A percentile compares a stretch with the other conserved stretches of the same genome.
phyloP scores from a whole-genome alignment of 202 grass and related monocot genomes.

The Setaria italica region DNA sequence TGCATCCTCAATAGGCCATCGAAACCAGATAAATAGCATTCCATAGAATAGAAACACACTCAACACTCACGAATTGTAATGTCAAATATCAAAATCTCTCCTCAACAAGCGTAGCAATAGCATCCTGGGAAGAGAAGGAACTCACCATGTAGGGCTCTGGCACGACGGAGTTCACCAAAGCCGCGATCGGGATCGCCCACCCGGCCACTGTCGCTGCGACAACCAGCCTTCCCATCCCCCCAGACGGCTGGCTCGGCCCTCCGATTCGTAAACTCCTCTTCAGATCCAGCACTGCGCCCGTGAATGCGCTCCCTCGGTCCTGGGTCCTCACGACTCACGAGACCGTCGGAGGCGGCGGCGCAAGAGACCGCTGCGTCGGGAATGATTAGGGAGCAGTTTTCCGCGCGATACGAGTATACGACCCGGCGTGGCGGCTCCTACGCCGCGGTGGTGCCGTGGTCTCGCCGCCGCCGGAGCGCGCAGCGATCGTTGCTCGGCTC shows the following conservation, averaged over 20 bases:
- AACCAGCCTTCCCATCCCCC: conserved; percentile 62
- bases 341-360: neutral
- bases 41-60: neutral
- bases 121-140: neutral
- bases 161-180: conserved; percentile 69
- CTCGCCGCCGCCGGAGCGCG: conserved; percentile 43
- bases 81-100: no score
- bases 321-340: conserved; percentile 13
- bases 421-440: neutral
- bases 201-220: conserved; percentile 59
- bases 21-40: neutral
- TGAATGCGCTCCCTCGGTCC: neutral
- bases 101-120: neutral
- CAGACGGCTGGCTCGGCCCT: neutral
- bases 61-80: neutral
- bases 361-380: neutral
- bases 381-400: neutral
- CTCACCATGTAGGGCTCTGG: conserved; percentile 83
- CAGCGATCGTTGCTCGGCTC: neutral
- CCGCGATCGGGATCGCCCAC: conserved; percentile 63
- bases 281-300: conserved; percentile 45
- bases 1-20: neutral
- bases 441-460: neutral
- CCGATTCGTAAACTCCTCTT: conserved; percentile 5
- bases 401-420: neutral